These are phyloP conservation scores for Erigeron philadelphicus DNA, from an alignment of 140 eudicot species.

Conservation along the genomic window DNA sequence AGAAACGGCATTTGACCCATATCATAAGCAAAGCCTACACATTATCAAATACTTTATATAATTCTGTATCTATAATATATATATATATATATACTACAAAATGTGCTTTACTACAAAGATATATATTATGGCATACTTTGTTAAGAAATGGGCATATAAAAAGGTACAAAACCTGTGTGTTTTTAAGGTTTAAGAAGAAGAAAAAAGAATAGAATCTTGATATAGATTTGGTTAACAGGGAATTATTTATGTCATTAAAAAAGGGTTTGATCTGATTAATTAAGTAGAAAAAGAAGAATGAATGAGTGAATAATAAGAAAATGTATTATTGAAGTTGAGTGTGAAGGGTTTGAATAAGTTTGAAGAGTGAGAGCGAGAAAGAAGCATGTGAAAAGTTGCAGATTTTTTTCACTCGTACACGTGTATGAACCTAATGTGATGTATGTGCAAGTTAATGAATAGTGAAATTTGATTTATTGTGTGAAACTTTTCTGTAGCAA, in stretches of 20 bases:
- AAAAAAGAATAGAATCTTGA: slow-evolving; percentile 21
- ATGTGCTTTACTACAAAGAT: slow-evolving; percentile 7
- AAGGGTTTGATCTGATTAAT: slow-evolving; percentile 19
- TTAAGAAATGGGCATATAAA: background rate
- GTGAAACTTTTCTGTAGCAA: no score
- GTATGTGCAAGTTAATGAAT: no score
- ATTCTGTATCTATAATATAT: no score
- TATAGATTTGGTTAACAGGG: slow-evolving; percentile 22
- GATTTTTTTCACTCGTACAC: no score
- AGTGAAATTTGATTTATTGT: no score
- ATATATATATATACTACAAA: background rate
- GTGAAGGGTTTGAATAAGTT: no score
- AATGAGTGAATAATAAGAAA: slow-evolving; percentile 14
- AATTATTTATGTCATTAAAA: slow-evolving; percentile 18
- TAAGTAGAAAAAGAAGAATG: slow-evolving; percentile 24
- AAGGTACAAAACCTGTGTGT: slow-evolving; percentile 5
- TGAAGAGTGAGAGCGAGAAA: no score
- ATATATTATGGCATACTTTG: background rate
- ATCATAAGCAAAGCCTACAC: slow-evolving; percentile 22
- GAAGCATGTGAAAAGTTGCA: no score
- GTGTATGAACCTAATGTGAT: no score
- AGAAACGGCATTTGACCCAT: slow-evolving; percentile 21
- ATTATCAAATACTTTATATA: background rate
- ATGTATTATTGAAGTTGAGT: background rate
- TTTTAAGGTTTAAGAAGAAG: slow-evolving; percentile 21